Evolutionary conservation across 139 green algal genomes (phyloP).

Genomic region (Monoraphidium neglectum): DNA sequence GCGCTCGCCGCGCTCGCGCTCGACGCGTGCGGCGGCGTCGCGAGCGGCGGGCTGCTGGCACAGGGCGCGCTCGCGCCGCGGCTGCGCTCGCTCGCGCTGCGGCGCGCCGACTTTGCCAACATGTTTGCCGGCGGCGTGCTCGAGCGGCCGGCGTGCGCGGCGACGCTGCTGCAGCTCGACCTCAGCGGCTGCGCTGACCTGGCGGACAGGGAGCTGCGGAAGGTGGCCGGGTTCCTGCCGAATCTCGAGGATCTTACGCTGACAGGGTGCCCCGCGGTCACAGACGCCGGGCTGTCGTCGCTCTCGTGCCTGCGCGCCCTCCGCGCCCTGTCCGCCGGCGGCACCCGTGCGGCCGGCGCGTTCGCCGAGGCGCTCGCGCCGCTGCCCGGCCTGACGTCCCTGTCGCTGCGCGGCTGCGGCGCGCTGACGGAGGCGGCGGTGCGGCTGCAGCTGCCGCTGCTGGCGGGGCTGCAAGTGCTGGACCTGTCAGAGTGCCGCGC

Average conservation of each 20-base stretch:
- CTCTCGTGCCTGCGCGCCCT: conserved; percentile 6
- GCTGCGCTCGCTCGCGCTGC: background rate
- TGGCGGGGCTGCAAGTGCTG: conserved; percentile 10
- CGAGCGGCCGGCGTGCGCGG: too few species aligned
- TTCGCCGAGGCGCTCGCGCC: conserved; percentile 2
- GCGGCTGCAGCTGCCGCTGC: background rate
- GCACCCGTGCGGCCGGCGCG: background rate
- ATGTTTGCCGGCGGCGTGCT: background rate
- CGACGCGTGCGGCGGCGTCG: conserved; percentile 16
- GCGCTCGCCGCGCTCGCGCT: background rate
- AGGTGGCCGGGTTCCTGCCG: conserved; percentile 9
- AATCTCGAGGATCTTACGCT: conserved; percentile 12
- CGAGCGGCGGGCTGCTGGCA: background rate
- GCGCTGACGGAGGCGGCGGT: conserved; percentile 10
- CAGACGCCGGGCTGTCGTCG: conserved; percentile 3
- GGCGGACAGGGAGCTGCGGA: conserved; percentile 5
- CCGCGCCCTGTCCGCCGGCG: background rate
- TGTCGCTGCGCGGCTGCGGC: conserved; percentile 12
- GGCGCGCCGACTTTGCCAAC: conserved; percentile 7
- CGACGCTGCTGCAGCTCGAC: too few species aligned
- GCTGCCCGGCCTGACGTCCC: background rate
- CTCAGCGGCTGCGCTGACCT: conserved; percentile 18
- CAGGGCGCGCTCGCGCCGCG: conserved; percentile 17
- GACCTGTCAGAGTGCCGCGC: conserved; percentile 21
- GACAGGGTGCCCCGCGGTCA: background rate